These are phyloP conservation scores for Botryotinia convoluta DNA, from an alignment of 2,329 filamentous ascomycete genomes.

Conservation along the genomic window DNA sequence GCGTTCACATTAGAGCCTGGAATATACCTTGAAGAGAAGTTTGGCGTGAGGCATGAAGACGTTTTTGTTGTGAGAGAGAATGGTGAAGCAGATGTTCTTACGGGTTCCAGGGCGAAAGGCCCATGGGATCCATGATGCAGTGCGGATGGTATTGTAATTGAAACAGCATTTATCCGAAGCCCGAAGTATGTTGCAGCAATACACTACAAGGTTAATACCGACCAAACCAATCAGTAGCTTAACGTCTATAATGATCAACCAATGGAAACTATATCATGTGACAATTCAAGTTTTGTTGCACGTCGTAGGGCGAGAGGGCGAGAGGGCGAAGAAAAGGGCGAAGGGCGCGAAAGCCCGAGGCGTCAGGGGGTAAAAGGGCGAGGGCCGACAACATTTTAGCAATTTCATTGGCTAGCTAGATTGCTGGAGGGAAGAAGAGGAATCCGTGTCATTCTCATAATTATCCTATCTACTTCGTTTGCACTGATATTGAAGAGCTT, in stretches of 20 bases:
- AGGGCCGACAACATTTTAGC: background rate
- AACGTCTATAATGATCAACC: background rate
- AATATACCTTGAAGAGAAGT: conserved; percentile 57
- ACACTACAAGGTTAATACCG: background rate
- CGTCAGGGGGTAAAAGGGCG: background rate
- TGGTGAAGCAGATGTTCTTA: conserved; percentile 54
- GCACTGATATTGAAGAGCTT: background rate
- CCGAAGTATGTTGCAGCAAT: background rate
- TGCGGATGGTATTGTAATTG: background rate
- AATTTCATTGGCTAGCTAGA: background rate
- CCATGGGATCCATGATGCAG: conserved; percentile 50
- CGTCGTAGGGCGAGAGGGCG: conserved; percentile 7
- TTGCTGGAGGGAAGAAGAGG: no score
- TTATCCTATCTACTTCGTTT: background rate
- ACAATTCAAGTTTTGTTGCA: conserved; percentile 13
- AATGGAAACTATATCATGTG: conserved; percentile 6
- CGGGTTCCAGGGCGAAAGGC: conserved; percentile 49
- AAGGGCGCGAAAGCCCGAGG: conserved; percentile 7
- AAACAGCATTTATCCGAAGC: background rate
- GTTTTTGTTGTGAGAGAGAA: conserved; percentile 55
- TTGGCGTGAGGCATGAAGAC: conserved; percentile 63
- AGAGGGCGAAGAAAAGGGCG: background rate
- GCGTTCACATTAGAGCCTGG: conserved; percentile 63
- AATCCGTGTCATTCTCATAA: background rate
- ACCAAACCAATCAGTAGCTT: background rate